These are phyloP conservation scores for Quercus berberidifolia DNA, from an alignment of 306 rosid genomes.

Conservation along the genomic window DNA sequence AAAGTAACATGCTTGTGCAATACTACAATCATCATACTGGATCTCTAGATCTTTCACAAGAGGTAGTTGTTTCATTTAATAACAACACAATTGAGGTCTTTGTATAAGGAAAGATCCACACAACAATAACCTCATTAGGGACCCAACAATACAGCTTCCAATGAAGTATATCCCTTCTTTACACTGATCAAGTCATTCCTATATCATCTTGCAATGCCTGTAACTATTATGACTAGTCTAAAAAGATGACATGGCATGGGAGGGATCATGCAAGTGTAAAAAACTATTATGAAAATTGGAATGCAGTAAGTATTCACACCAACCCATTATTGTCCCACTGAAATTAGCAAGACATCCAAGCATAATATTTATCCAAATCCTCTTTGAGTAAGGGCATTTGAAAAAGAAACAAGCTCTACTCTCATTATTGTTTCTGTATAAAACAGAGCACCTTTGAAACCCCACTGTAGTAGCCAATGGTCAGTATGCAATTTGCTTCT, in stretches of 20 bases:
- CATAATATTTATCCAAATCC: too few species aligned
- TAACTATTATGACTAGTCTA: slow-evolving; percentile 40
- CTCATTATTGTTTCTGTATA: too few species aligned
- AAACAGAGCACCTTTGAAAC: too few species aligned
- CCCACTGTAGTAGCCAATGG: too few species aligned
- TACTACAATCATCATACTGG: slow-evolving; percentile 65
- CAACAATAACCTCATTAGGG: slow-evolving; percentile 70
- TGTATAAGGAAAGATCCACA: slow-evolving; percentile 82
- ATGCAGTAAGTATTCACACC: neutral
- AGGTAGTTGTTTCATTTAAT: slow-evolving; percentile 51
- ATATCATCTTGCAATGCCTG: slow-evolving; percentile 68
- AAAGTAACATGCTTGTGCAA: slow-evolving; percentile 51
- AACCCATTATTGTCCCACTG: too few species aligned
- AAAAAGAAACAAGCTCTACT: too few species aligned
- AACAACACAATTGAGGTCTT: slow-evolving; percentile 52
- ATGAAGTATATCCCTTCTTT: slow-evolving; percentile 48
- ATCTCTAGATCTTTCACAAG: slow-evolving; percentile 59
- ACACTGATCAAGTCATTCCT: slow-evolving; percentile 43
- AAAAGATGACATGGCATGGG: slow-evolving; percentile 35
- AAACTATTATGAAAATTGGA: neutral
- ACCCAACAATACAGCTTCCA: slow-evolving; percentile 67
- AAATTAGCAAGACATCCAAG: too few species aligned
- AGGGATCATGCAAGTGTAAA: slow-evolving; percentile 46
- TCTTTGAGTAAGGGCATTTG: too few species aligned
- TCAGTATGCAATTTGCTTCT: too few species aligned